Percentiles rank a stretch among this genome's conserved stretches.
Evolutionary conservation across 805 yeast species (phyloP).

Genomic region (Hanseniaspora nectarophila): DNA sequence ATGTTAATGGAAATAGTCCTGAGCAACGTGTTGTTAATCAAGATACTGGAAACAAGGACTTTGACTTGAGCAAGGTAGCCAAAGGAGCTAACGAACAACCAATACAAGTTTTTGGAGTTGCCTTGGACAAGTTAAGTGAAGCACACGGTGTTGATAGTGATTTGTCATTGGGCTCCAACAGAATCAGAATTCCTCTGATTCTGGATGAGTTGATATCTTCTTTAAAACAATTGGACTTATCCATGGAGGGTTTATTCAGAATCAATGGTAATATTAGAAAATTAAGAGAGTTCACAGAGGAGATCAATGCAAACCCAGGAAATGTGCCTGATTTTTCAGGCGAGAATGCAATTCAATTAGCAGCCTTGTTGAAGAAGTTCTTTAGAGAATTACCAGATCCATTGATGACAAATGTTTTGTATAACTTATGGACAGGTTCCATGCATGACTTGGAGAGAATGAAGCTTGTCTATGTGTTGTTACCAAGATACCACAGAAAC

Average conservation of each 20-base stretch:
- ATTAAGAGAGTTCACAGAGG: constrained; percentile 58
- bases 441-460: constrained; percentile 39
- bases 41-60: constrained; percentile 17
- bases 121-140: constrained; percentile 54
- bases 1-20: constrained; percentile 21
- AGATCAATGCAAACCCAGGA: constrained; percentile 61
- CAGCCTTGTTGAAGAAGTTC: constrained; percentile 85
- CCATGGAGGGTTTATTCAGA: constrained; percentile 91
- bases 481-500: constrained; percentile 75
- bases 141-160: constrained; percentile 74
- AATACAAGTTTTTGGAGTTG: constrained; percentile 60
- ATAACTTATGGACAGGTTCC: constrained; percentile 66
- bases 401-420: constrained; percentile 59
- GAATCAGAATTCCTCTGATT: constrained; percentile 68
- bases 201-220: constrained; percentile 78
- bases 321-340: constrained; percentile 55
- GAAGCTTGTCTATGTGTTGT: constrained; percentile 46
- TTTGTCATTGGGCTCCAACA: constrained; percentile 70
- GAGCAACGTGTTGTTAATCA: not conserved
- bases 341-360: constrained; percentile 82
- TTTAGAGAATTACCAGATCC: constrained; percentile 89
- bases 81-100: constrained; percentile 9
- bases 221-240: constrained; percentile 80
- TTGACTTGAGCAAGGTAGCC: constrained; percentile 10
- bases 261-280: constrained; percentile 89